Percentiles rank a stretch among this genome's conserved stretches.
These are phyloP conservation scores for Oryza coarctata DNA, from an alignment of 176 grass and related monocot genomes.

Conservation along the genomic window DNA sequence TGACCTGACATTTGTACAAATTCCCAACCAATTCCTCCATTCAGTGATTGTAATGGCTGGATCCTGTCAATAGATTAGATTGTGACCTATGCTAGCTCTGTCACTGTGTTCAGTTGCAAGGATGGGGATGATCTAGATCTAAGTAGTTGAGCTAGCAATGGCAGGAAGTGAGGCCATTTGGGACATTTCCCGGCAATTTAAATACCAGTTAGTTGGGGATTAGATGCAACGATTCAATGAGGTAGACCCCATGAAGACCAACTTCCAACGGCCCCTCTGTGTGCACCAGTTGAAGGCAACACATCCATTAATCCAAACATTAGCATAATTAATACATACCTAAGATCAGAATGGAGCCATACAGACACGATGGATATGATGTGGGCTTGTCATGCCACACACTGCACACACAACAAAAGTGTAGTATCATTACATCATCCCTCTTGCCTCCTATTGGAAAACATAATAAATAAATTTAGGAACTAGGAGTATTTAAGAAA, in stretches of 20 bases:
- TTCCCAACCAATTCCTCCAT: slow-evolving; percentile 32
- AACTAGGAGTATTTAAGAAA: neutral
- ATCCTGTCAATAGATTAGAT: neutral
- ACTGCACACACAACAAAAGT: neutral
- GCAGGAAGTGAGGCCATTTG: neutral
- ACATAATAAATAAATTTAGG: neutral
- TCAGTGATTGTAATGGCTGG: slow-evolving; percentile 17
- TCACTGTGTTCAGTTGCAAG: neutral
- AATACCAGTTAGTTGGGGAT: slow-evolving; percentile 44
- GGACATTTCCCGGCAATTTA: slow-evolving; percentile 1
- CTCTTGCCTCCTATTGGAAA: neutral
- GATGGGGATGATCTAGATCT: neutral
- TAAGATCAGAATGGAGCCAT: neutral
- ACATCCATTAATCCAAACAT: slow-evolving; percentile 11
- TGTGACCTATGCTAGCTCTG: neutral
- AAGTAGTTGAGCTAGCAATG: slow-evolving; percentile 23
- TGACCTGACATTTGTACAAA: slow-evolving; percentile 30
- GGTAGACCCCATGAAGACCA: slow-evolving; percentile 31
- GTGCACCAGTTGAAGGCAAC: slow-evolving; percentile 25
- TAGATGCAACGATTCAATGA: slow-evolving; percentile 32
- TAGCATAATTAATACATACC: slow-evolving; percentile 27
- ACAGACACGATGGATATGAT: neutral
- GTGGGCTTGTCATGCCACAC: neutral
- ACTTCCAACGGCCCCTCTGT: slow-evolving; percentile 40
- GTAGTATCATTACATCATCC: neutral